These are phyloP conservation scores for Tetrapisispora phaffii DNA, from an alignment of 805 yeast species.

Conservation along the genomic window DNA sequence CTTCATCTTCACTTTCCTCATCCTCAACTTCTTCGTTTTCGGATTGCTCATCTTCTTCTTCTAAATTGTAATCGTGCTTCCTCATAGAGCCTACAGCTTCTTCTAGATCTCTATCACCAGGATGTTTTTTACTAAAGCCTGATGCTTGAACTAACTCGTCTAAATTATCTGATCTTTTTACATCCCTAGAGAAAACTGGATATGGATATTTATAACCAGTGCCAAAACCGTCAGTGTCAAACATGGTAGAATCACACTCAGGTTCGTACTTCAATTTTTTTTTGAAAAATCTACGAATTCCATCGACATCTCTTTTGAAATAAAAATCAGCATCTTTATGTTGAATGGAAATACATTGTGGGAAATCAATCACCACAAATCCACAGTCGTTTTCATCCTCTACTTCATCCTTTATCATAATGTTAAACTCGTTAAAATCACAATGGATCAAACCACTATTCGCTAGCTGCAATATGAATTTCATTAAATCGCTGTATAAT, in stretches of 20 bases:
- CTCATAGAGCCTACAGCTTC: slow-evolving; percentile 64
- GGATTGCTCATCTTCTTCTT: slow-evolving; percentile 26
- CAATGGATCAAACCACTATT: slow-evolving; percentile 90
- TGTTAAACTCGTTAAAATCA: slow-evolving; percentile 94
- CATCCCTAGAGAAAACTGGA: slow-evolving; percentile 74
- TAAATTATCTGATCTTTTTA: slow-evolving; percentile 53
- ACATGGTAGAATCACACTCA: slow-evolving; percentile 53
- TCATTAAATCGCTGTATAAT: slow-evolving; percentile 79
- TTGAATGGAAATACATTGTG: slow-evolving; percentile 91
- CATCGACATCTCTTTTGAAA: slow-evolving; percentile 87
- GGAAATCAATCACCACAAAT: slow-evolving; percentile 92
- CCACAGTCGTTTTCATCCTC: slow-evolving; percentile 45
- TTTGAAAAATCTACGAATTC: slow-evolving; percentile 74
- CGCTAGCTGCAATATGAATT: slow-evolving; percentile 72
- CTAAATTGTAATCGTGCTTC: slow-evolving; percentile 30
- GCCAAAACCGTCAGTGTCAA: slow-evolving; percentile 72
- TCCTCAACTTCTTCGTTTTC: slow-evolving; percentile 48
- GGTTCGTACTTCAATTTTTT: slow-evolving; percentile 72
- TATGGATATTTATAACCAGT: slow-evolving; percentile 67
- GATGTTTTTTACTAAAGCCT: slow-evolving; percentile 56
- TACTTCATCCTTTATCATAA: slow-evolving; percentile 60
- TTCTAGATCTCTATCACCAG: slow-evolving; percentile 56
- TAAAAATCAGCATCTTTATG: slow-evolving; percentile 82
- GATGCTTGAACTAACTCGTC: slow-evolving; percentile 90
- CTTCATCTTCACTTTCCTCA: slow-evolving; percentile 35